These are phyloP conservation scores for Candida sakaeoensis DNA, from an alignment of 805 yeast genomes.

Conservation along the genomic window DNA sequence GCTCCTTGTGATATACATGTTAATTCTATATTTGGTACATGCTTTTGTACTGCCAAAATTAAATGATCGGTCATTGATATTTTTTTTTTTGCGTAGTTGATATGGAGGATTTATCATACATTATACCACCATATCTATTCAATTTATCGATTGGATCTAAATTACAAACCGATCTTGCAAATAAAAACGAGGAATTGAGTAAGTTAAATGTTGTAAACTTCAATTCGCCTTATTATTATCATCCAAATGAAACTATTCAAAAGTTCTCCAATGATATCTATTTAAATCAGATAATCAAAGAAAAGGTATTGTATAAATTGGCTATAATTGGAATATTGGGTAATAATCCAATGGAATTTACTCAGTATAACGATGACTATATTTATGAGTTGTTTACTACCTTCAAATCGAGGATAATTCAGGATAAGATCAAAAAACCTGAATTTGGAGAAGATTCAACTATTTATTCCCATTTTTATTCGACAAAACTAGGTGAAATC, in stretches of 20 bases:
- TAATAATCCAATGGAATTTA: conserved; percentile 22
- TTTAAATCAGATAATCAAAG: conserved; percentile 28
- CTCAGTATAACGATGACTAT: conserved; percentile 22
- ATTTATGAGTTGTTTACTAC: conserved; percentile 27
- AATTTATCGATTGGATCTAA: conserved; percentile 34
- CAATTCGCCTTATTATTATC: conserved; percentile 22
- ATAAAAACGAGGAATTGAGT: conserved; percentile 22
- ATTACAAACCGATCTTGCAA: conserved; percentile 22
- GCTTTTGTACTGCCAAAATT: conserved; percentile 37
- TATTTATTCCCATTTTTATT: conserved; percentile 4
- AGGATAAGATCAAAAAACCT: conserved; percentile 6
- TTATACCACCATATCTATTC: conserved; percentile 42
- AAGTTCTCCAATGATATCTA: conserved; percentile 25
- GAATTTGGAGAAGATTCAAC: conserved; percentile 5
- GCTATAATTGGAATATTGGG: conserved; percentile 36
- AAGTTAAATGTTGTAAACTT: conserved; percentile 23
- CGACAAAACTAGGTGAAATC: conserved; percentile 17
- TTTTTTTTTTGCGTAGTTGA: background rate
- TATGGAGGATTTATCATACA: conserved; percentile 15
- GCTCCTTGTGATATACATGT: conserved; percentile 80
- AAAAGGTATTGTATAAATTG: conserved; percentile 32
- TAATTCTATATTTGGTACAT: conserved; percentile 49
- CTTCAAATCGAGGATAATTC: conserved; percentile 26
- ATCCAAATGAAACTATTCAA: conserved; percentile 4
- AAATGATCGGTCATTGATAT: conserved; percentile 52